Evolutionary conservation across 306 rosid species (phyloP), one percentile per base, ranked within the genome.

Genomic region (Dicorynia guianensis): DNA sequence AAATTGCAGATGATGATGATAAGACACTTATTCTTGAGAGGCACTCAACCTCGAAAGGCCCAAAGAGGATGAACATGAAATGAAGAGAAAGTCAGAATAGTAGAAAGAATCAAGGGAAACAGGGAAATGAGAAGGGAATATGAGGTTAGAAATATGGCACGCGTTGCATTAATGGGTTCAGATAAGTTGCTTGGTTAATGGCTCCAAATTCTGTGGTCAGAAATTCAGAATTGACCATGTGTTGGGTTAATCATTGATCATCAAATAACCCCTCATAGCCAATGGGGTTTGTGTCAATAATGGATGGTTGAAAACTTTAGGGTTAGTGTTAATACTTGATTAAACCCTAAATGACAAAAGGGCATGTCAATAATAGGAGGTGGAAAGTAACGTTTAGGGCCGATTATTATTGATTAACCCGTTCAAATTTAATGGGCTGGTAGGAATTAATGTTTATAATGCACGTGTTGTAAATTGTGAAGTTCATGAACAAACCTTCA

Each of bases 91-190:
- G 30, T 2, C 30, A 25, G 30, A 2, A 25, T 2, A 25, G 30
- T 25, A 25, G 30, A 25, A 25, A 25, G 30, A 25, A 25, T 25
- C 30, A 25, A 1, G 30, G 30, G 30, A 1, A 1, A 25, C 30
- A 25, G 30, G 2, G 1, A 25, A 25, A 25, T n/a, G 30, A 25
- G 30, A 25, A 25, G 30, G 30, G 14, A 20, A 35, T 3, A 4
- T 2, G 30, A 42, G 58, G 69, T 76, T 75, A 76, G 43, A 67
- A n/a, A n/a, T n/a, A 57, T 38, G 44, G 46, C n/a, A 65, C 15
- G 43, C 30, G 15, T 57, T 59, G 5, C 4, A 17, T 59, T 54
- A 6, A 1, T 36, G 38, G 78, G 43, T 1, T 74, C 20, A n/a
- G 18, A 48, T 64, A 19, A 3, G 11, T 1, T 25, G 1, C 30